Base-by-base conservation (phyloP, 306 rosid genomes). In the Prunus kanzakura region DNA sequence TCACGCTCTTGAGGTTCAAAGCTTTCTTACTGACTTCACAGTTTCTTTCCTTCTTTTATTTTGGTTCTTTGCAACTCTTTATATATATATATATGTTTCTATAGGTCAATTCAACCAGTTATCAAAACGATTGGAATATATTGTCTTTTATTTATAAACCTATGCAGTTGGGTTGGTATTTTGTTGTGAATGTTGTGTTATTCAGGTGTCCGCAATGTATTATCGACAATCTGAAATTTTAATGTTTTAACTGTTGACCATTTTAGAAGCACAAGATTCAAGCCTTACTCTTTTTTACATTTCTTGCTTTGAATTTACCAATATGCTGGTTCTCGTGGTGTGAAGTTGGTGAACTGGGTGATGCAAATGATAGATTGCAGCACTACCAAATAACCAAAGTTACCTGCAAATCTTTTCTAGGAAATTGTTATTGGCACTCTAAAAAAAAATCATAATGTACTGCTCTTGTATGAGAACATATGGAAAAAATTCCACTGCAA, bases 1-100 rank as follows among this genome's bases (percentile, higher is more conserved):
- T 64, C 87, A 83, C 81, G 87, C 87, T 61, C 71, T 83, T 52
- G 64, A 83, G 81, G 87, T 83, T 67, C 56, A 51, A 4, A 9
- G 20, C 45, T 76, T 64, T 19, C 35, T 49, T 65, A 27, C 62
- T 15, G 38, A 11, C 13, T 64, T 35, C 29, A 10, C 23, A 0
- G 13, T 50, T 52, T 35, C 12, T 25, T 25, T 25, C 27, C 23
- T 18, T 7, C 3, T 4, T 8, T 8, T n/a, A 12, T 14, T 66
- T 46, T 10, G 22, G 22, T 55, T 29, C 32, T 2, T 2, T 27
- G 29, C 0, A 29, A 29, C 32, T 29, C 32, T 29, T 29, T 25
- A 0, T 29, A 3, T 29, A 3, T 29, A 29, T 30, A 30, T 30
- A 30, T 20, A 15, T 35, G 52, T 35, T 11, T 72, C 61, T 12